Base-by-base conservation (phyloP, 805 yeast species). In the Metschnikowia reukaufii region DNA sequence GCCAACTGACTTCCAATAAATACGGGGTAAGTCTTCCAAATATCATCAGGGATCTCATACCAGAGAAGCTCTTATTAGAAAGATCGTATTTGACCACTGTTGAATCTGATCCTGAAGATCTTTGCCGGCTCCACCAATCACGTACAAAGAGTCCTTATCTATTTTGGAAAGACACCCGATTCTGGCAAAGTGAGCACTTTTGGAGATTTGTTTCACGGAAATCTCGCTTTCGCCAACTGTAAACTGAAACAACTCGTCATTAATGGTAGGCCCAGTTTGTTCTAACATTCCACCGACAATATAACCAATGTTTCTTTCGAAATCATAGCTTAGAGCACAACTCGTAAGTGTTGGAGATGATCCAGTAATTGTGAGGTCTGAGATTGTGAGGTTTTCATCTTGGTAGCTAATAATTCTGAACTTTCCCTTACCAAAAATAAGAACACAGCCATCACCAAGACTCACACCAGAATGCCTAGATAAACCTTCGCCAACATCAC, bases 101-200 rank as follows among this genome's bases (percentile, higher is more conserved):
- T 31, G 42, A 38, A 36, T 23, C 25, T 48, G 57, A 42, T 73
- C 45, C 59, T 70, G 50, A 65, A 68, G 20, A 69, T 55, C 39
- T 0, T 75, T 66, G 13, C 80, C 74, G 0, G 79, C 81, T 19
- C 88, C 90, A 21, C 90, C 89, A 4, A 75, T 67, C 1, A 86
- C 36, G 1, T 80, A 17, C 1, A 83, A 36, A 16, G 64, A 61
- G n/a, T 61, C 52, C 0, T 59, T 60, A n/a, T 60, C 53, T 1
- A 70, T 30, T 4, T 59, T 54, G 1, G 64, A 58, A 44, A 72
- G 64, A 18, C 80, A 67, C 2, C 88, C 87, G 44, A 77, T 78
- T 50, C 86, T 67, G 44, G 64, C 68, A 21, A 77, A 60, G 6
- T 70, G 50, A 1, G 63, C 59, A 41, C 74, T 58, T 2, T 46